A percentile compares a stretch with the other conserved stretches of the same genome.
These are phyloP conservation scores for Lentithecium fluviatile DNA, from an alignment of 495 filamentous ascomycete genomes.

Conservation along the genomic window DNA sequence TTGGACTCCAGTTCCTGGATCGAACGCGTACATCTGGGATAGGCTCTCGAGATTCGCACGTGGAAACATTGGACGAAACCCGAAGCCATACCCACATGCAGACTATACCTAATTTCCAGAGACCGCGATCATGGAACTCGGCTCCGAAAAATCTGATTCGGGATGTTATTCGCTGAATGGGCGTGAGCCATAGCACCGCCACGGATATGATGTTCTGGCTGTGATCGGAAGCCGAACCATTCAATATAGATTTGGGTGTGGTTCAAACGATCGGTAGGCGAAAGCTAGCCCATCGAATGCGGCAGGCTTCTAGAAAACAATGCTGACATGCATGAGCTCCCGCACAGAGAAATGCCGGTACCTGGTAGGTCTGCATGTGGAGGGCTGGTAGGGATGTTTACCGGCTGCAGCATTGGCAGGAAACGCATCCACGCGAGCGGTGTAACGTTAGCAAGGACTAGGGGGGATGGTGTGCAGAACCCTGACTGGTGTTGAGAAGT, in stretches of 20 bases:
- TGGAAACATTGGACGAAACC: slow-evolving; percentile 8
- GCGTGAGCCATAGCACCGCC: background rate
- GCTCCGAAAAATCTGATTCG: background rate
- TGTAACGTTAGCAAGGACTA: no score
- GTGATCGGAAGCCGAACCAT: background rate
- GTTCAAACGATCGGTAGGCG: background rate
- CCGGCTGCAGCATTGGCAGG: no score
- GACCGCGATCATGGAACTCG: background rate
- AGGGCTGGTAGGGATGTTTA: no score
- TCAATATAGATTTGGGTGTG: background rate
- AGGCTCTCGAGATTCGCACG: background rate
- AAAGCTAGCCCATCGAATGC: background rate
- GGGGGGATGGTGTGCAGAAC: no score
- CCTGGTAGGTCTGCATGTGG: no score
- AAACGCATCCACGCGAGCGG: no score
- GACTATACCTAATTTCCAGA: background rate
- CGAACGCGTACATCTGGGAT: no score
- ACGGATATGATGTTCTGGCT: background rate
- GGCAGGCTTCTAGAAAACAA: background rate
- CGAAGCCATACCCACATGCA: no score
- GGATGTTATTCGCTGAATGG: background rate
- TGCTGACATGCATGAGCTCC: no score
- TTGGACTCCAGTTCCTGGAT: background rate
- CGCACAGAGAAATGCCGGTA: no score
- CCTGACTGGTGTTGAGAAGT: no score